Percentiles rank a stretch among this genome's conserved stretches.
Evolutionary conservation across 768 basidiomycete genomes (phyloP).

Genomic region (Trametes cingulata): DNA sequence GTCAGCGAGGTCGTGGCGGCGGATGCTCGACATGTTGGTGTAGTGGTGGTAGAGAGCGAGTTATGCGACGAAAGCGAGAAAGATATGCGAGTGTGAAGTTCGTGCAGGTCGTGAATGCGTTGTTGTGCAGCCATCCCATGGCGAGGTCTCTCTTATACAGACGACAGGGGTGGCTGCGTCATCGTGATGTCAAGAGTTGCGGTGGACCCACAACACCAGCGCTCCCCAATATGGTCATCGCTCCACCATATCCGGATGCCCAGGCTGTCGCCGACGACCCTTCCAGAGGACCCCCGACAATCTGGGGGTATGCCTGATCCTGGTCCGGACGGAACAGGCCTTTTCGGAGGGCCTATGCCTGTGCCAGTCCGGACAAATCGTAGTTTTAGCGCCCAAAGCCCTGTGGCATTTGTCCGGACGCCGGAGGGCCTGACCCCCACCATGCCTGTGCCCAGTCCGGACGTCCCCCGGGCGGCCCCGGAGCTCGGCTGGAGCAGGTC

Average conservation of each 20-base stretch:
- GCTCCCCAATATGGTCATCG: constrained; percentile 5
- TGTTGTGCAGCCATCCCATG: not conserved
- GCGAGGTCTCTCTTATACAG: not conserved
- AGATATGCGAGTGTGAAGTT: not conserved
- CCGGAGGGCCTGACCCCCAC: too few species aligned
- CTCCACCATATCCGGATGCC: constrained; percentile 7
- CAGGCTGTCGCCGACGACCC: not conserved
- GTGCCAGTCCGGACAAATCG: too few species aligned
- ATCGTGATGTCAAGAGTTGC: constrained; percentile 16
- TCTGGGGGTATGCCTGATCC: too few species aligned
- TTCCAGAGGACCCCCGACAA: too few species aligned
- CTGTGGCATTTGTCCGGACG: too few species aligned
- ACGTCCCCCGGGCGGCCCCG: too few species aligned
- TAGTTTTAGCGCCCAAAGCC: too few species aligned
- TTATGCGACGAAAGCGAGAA: not conserved
- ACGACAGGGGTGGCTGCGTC: not conserved
- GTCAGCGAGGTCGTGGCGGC: constrained; percentile 11
- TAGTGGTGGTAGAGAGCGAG: not conserved
- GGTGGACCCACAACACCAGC: constrained; percentile 7
- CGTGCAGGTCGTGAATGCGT: not conserved
- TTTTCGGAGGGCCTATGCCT: too few species aligned
- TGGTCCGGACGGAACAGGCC: too few species aligned
- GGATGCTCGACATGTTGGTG: constrained; percentile 11
- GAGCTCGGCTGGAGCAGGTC: too few species aligned
- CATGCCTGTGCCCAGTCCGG: too few species aligned